Percentiles rank a stretch among this genome's conserved stretches.
Conservation (phyloP, 2,329 filamentous ascomycete species). For the Pseudocercospora fijiensis region DNA sequence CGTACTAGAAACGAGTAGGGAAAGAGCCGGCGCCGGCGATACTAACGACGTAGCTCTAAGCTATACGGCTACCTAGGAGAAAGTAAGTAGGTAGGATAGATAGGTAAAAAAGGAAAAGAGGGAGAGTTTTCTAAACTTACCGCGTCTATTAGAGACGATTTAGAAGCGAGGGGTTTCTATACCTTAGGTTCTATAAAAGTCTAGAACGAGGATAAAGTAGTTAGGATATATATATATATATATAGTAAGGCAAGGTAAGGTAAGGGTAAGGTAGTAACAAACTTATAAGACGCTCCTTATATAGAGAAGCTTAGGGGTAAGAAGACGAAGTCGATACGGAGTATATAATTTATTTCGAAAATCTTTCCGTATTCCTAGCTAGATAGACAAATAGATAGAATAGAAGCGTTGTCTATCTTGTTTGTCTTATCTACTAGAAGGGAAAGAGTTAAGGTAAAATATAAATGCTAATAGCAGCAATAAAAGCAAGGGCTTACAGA, state of each 20-base stretch:
- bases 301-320: constrained; percentile 25
- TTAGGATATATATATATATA: no score
- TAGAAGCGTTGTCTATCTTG: no score
- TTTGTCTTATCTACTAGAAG: constrained; percentile 20
- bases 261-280: no score
- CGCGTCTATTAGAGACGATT: constrained; percentile 72
- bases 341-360: constrained; percentile 28
- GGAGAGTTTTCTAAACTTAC: no score
- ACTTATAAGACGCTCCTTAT: constrained; percentile 40
- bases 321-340: constrained; percentile 23
- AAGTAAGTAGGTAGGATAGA: constrained; percentile 17
- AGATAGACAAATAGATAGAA: not conserved
- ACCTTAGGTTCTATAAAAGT: constrained; percentile 32
- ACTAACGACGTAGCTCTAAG: constrained; percentile 81
- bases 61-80: constrained; percentile 74
- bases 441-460: constrained; percentile 17
- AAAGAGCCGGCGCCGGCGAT: constrained; percentile 62
- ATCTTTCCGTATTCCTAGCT: no score
- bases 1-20: constrained; percentile 85
- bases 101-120: constrained; percentile 17
- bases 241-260: not conserved
- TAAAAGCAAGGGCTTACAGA: constrained; percentile 28
- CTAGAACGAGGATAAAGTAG: constrained; percentile 19
- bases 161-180: constrained; percentile 52
- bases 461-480: constrained; percentile 27